Conservation (phyloP, 2,329 filamentous ascomycete species). For the Phaeoacremonium minimum region DNA sequence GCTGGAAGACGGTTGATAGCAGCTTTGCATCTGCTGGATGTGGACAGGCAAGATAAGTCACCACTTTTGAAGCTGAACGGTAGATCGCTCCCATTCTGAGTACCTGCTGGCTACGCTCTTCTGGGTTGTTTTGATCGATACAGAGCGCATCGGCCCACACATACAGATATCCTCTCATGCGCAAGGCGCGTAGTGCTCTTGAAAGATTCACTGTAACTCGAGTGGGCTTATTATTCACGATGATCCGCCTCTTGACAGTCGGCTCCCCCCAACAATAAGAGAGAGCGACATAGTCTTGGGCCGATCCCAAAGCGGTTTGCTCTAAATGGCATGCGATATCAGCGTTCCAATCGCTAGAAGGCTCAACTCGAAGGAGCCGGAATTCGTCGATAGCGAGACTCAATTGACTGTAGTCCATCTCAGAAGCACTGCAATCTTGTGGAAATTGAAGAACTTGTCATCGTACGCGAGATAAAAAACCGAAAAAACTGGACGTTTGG, state of each 20-base stretch:
- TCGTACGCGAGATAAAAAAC: no score
- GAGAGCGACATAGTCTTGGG: neutral
- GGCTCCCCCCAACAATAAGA: neutral
- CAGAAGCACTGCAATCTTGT: no score
- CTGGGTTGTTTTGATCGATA: neutral
- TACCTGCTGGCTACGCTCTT: slow-evolving; percentile 3
- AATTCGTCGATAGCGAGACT: no score
- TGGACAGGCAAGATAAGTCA: neutral
- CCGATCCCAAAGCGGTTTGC: neutral
- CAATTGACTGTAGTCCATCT: no score
- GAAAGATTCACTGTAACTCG: neutral
- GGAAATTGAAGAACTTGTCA: no score
- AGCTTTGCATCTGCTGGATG: neutral
- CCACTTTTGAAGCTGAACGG: neutral
- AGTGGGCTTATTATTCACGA: neutral
- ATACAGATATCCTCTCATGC: neutral
- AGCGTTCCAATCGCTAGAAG: no score
- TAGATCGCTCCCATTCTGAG: neutral
- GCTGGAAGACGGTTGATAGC: neutral
- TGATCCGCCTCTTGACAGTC: neutral
- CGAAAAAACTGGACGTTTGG: no score
- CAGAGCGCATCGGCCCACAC: neutral
- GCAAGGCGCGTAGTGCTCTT: neutral
- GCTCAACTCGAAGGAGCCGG: no score
- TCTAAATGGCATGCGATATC: no score